phyloP scores from a whole-genome alignment of 225 moss, liverwort and hornwort species.

The Anthoceros angustus region DNA sequence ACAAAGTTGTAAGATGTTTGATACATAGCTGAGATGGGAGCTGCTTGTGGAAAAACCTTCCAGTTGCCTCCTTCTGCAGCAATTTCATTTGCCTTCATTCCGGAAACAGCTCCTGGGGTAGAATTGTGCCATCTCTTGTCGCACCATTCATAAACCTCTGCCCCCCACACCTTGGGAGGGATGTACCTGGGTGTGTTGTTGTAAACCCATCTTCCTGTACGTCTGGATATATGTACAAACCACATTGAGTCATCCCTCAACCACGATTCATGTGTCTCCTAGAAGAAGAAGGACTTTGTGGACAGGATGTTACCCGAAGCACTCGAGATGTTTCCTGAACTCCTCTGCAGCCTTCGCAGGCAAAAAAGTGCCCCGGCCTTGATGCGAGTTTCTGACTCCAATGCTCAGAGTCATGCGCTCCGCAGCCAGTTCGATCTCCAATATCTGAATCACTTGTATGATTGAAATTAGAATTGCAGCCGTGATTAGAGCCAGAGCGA shows the following conservation, averaged over 20 bases:
- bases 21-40: too few relatives aligned
- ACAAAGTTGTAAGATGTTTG: too few relatives aligned
- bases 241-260: not conserved
- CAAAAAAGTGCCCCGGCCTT: not conserved
- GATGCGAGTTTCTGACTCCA: not conserved
- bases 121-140: constrained; percentile 1
- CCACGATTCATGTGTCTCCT: not conserved
- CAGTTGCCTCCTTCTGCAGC: not conserved
- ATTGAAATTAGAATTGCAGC: too few relatives aligned
- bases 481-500: too few relatives aligned
- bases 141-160: not conserved
- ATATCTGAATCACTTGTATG: too few relatives aligned
- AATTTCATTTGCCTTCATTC: not conserved
- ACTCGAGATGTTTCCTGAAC: not conserved
- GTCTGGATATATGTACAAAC: not conserved
- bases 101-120: not conserved
- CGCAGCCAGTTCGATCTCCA: too few relatives aligned
- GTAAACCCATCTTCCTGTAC: not conserved
- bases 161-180: not conserved
- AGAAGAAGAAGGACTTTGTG: not conserved
- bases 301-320: not conserved
- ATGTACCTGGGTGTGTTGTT: constrained; percentile 3
- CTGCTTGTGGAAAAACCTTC: not conserved
- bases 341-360: not conserved
- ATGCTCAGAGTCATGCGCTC: not conserved